Percentiles rank a stretch among this genome's conserved stretches.
Evolutionary conservation across 2,329 filamentous ascomycete species (phyloP).

Genomic region (Neobulgaria alba): DNA sequence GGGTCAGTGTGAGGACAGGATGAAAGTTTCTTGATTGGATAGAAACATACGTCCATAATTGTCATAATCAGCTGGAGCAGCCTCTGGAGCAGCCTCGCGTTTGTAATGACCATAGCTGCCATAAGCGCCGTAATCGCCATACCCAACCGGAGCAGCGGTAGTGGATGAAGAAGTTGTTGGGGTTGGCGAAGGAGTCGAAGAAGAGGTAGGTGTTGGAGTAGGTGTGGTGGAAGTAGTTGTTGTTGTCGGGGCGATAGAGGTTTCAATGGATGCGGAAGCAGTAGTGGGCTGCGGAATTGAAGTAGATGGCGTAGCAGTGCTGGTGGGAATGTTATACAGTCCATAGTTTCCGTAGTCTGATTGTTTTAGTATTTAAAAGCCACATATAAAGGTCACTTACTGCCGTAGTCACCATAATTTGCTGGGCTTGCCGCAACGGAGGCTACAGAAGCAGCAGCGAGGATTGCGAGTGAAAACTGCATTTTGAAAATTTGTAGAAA

Average conservation of each 20-base stretch:
- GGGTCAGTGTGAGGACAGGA: too few relatives aligned
- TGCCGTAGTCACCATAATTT: not conserved
- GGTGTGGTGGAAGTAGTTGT: not conserved
- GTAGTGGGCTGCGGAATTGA: too few relatives aligned
- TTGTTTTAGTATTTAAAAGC: not conserved
- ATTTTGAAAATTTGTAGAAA: too few relatives aligned
- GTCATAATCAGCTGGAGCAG: conserved; percentile 10
- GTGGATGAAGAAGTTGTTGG: not conserved
- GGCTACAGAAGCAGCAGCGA: not conserved
- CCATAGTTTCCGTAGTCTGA: not conserved
- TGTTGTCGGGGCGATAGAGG: too few relatives aligned
- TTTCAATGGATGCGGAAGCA: too few relatives aligned
- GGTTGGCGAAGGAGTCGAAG: not conserved
- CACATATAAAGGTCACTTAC: too few relatives aligned
- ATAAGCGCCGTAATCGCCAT: not conserved
- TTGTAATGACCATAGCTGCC: not conserved
- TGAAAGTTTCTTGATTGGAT: too few relatives aligned
- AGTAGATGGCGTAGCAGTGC: too few relatives aligned
- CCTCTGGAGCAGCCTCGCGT: not conserved
- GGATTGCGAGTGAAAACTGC: not conserved
- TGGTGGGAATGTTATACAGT: not conserved
- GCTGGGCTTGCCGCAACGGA: not conserved
- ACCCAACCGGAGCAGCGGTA: not conserved
- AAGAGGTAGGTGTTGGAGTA: not conserved
- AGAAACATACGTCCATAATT: conserved; percentile 6